Conservation (phyloP, 2,329 filamentous ascomycete genomes). For the Colletotrichum sp. region DNA sequence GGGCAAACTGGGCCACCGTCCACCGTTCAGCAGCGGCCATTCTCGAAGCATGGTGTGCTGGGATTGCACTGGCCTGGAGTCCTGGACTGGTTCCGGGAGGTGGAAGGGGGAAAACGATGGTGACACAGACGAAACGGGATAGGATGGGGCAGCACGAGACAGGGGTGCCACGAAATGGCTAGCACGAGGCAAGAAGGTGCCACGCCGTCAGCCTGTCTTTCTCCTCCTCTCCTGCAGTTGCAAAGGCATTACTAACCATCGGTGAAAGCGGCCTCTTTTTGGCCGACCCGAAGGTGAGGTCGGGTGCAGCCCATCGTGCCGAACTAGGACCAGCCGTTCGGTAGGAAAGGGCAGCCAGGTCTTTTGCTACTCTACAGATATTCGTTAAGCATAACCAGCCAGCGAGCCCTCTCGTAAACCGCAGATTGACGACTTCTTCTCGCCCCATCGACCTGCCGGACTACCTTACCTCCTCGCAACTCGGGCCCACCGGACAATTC, state of each 20-base stretch:
- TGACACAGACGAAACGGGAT: conserved; percentile 9
- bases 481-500: neutral
- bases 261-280: neutral
- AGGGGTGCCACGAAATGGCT: conserved; percentile 8
- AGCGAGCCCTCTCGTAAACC: neutral
- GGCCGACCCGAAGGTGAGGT: neutral
- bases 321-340: neutral
- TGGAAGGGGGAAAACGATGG: neutral
- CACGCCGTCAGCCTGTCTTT: neutral
- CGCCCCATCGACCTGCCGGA: neutral
- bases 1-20: neutral
- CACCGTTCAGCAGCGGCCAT: neutral
- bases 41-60: neutral
- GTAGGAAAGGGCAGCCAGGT: neutral
- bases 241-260: neutral
- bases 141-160: neutral
- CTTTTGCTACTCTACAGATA: neutral
- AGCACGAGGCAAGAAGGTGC: conserved; percentile 20
- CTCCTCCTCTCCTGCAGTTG: neutral
- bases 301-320: neutral
- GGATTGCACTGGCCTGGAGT: neutral
- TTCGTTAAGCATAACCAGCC: neutral
- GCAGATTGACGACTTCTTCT: neutral
- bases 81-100: neutral
- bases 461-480: neutral